phyloP scores from a whole-genome alignment of 2,329 filamentous ascomycete species.

The Bertia moriformis region DNA sequence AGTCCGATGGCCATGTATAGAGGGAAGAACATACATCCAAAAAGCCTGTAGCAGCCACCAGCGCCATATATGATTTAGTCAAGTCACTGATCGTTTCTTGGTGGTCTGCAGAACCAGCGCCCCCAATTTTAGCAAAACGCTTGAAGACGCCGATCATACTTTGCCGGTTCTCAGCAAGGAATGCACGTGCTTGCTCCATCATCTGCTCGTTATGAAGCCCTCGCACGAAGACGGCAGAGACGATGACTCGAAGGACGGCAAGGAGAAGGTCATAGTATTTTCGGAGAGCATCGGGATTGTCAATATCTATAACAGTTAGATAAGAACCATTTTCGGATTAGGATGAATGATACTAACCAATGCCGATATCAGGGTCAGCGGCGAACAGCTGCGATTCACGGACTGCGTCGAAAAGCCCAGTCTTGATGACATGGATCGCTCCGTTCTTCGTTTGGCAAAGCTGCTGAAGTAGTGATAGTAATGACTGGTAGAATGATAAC shows the following conservation, averaged over 20 bases:
- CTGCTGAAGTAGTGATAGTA: conserved; percentile 39
- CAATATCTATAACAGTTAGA: conserved; percentile 29
- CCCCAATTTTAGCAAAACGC: conserved; percentile 37
- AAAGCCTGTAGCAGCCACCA: conserved; percentile 40
- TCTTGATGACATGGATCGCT: conserved; percentile 40
- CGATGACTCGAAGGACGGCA: conserved; percentile 40
- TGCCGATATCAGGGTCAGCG: conserved; percentile 49
- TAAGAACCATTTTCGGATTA: neutral
- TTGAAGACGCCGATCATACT: conserved; percentile 51
- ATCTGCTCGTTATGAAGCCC: conserved; percentile 43
- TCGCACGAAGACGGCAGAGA: conserved; percentile 40
- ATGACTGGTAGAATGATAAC: conserved; percentile 42
- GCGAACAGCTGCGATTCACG: conserved; percentile 44
- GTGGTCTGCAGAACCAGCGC: conserved; percentile 16
- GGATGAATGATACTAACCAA: conserved; percentile 21
- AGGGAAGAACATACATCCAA: conserved; percentile 36
- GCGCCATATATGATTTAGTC: conserved; percentile 38
- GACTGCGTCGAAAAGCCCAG: conserved; percentile 41
- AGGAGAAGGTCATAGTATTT: conserved; percentile 47
- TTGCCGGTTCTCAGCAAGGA: conserved; percentile 40
- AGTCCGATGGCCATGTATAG: too few relatives aligned
- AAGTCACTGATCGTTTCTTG: conserved; percentile 31
- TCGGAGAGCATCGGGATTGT: conserved; percentile 38
- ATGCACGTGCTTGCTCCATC: conserved; percentile 35
- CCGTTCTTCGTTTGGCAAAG: conserved; percentile 40